Evolutionary conservation across 805 yeast genomes (phyloP).

Genomic region (Wickerhamomyces tratensis): DNA sequence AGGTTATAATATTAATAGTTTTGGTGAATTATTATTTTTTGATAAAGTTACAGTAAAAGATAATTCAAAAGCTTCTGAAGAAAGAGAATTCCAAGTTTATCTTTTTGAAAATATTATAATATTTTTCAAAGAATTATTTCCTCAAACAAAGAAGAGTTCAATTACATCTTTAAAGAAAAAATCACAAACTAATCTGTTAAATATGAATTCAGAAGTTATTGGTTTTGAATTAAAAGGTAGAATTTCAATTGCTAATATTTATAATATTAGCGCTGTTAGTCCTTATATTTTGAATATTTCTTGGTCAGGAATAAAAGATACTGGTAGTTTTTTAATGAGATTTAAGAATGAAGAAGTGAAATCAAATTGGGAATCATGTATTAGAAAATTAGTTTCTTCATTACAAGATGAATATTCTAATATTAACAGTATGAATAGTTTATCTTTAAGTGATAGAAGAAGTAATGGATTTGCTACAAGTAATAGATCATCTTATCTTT

Average conservation of each 20-base stretch:
- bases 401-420: slow-evolving; percentile 18
- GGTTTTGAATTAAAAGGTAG: slow-evolving; percentile 68
- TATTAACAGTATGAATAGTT: slow-evolving; percentile 6
- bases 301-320: slow-evolving; percentile 82
- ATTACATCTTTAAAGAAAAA: slow-evolving; percentile 31
- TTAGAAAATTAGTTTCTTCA: slow-evolving; percentile 34
- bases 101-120: slow-evolving; percentile 67
- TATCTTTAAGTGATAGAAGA: slow-evolving; percentile 15
- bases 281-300: slow-evolving; percentile 57
- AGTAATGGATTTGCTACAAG: slow-evolving; percentile 17
- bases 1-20: slow-evolving; percentile 68
- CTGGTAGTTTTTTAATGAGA: slow-evolving; percentile 75
- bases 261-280: slow-evolving; percentile 31
- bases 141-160: slow-evolving; percentile 36
- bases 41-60: slow-evolving; percentile 65
- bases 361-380: slow-evolving; percentile 70
- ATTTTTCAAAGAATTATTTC: slow-evolving; percentile 49
- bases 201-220: slow-evolving; percentile 15
- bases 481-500: slow-evolving; percentile 16
- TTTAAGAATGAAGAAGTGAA: slow-evolving; percentile 79
- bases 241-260: slow-evolving; percentile 64
- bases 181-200: slow-evolving; percentile 16
- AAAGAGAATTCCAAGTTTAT: slow-evolving; percentile 83
- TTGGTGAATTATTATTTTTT: slow-evolving; percentile 77
- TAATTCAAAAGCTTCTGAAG: slow-evolving; percentile 40